These are phyloP conservation scores for Phytophthora palmivora DNA, from an alignment of 352 stramenopile genomes.

Conservation along the genomic window DNA sequence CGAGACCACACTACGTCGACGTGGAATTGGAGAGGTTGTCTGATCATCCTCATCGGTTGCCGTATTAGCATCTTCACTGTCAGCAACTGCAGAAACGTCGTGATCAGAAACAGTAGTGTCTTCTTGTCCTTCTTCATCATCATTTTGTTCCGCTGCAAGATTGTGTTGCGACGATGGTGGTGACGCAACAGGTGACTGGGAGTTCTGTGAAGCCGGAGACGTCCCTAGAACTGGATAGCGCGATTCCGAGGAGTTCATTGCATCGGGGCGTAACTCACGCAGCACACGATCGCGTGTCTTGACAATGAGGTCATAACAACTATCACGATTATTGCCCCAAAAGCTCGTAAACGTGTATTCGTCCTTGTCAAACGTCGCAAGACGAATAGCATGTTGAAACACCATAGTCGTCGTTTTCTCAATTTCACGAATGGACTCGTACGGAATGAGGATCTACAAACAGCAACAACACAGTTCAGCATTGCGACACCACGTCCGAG, in stretches of 20 bases:
- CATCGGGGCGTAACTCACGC: conserved; percentile 30
- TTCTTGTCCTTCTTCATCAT: conserved; percentile 16
- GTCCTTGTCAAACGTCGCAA: conserved; percentile 68
- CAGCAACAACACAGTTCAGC: conserved; percentile 20
- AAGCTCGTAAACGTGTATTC: conserved; percentile 90
- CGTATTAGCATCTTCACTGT: conserved; percentile 2
- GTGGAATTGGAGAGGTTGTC: conserved; percentile 19
- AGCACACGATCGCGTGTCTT: conserved; percentile 70
- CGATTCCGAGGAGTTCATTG: conserved; percentile 18
- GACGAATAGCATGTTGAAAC: conserved; percentile 80
- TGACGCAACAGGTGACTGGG: conserved; percentile 9
- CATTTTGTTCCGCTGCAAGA: conserved; percentile 14
- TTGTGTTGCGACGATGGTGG: conserved; percentile 3
- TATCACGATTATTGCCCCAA: conserved; percentile 84
- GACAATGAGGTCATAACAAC: conserved; percentile 77
- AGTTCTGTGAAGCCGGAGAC: conserved; percentile 15
- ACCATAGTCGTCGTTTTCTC: conserved; percentile 86
- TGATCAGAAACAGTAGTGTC: conserved; percentile 8
- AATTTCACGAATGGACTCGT: conserved; percentile 83
- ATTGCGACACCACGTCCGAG: conserved; percentile 34
- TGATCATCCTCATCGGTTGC: conserved; percentile 17
- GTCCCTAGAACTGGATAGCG: conserved; percentile 16
- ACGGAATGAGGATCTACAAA: conserved; percentile 80
- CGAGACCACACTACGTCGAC: conserved; percentile 56
- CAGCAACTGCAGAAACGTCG: conserved; percentile 5